A percentile compares a stretch with the other conserved stretches of the same genome.
Conservation (phyloP, 768 basidiomycete genomes). For the Sistotremastrum niveocremeum region DNA sequence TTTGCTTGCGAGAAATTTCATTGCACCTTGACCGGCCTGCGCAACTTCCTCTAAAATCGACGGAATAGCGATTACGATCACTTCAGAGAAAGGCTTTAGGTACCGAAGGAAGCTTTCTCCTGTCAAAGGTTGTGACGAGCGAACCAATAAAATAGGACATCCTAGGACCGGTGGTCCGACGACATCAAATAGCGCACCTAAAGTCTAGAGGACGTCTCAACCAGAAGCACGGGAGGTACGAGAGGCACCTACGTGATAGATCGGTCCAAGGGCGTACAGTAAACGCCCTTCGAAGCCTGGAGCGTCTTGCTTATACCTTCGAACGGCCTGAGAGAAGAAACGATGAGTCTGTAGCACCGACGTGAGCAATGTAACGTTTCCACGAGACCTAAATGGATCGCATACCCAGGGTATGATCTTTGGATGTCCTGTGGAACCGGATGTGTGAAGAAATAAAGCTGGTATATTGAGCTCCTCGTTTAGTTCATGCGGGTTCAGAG, state of each 20-base stretch:
- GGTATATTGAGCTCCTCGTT: no score
- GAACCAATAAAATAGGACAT: not conserved
- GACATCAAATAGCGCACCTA: not conserved
- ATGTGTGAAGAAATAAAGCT: not conserved
- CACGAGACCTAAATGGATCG: no score
- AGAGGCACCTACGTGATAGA: no score
- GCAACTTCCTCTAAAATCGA: slow-evolving; percentile 2
- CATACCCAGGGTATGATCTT: not conserved
- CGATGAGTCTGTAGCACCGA: no score
- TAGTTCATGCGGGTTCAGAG: no score
- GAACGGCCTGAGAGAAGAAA: no score
- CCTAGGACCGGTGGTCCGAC: not conserved
- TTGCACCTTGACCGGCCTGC: not conserved
- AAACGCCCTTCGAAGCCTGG: no score
- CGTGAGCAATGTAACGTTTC: no score
- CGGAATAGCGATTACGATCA: not conserved
- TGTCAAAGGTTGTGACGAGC: not conserved
- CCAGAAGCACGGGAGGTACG: no score
- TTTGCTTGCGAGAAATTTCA: not conserved
- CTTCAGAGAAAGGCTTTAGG: not conserved
- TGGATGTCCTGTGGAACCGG: slow-evolving; percentile 1
- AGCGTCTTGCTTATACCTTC: no score
- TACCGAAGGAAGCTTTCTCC: not conserved
- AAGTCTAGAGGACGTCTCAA: not conserved
- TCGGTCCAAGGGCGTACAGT: no score